Evolutionary conservation across 768 basidiomycete genomes (phyloP).

Genomic region (Gautieria morchelliformis): DNA sequence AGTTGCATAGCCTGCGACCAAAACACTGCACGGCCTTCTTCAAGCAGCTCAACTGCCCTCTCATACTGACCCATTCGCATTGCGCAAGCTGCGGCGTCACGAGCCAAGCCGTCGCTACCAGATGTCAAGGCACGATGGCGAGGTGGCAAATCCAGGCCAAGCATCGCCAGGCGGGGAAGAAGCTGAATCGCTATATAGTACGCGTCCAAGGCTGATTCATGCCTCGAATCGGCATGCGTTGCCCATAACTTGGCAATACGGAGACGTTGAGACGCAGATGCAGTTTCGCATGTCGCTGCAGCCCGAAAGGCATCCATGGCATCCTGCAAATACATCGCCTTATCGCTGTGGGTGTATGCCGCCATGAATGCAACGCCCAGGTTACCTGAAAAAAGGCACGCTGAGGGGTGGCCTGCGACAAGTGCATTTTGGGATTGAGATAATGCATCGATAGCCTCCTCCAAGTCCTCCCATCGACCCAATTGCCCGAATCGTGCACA

Average conservation of each 20-base stretch:
- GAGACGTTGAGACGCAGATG: neutral
- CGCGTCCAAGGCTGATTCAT: constrained; percentile 20
- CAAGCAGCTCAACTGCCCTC: constrained; percentile 23
- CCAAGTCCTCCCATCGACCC: constrained; percentile 19
- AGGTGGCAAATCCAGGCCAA: constrained; percentile 13
- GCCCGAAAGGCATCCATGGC: neutral
- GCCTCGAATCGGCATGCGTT: constrained; percentile 10
- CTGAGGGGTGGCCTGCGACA: neutral
- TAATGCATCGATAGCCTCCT: constrained; percentile 15
- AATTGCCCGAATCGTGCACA: constrained; percentile 18
- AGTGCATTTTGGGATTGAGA: neutral
- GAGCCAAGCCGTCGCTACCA: constrained; percentile 15
- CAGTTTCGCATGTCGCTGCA: neutral
- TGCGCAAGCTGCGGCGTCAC: constrained; percentile 20
- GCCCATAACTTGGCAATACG: neutral
- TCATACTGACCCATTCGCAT: constrained; percentile 15
- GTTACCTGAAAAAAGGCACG: neutral
- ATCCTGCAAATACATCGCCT: neutral
- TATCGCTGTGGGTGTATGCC: neutral
- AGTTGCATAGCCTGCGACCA: constrained; percentile 22
- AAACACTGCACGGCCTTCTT: constrained; percentile 24
- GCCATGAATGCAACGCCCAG: neutral
- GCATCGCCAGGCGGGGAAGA: constrained; percentile 11
- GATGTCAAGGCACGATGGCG: constrained; percentile 14
- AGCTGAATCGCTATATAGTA: constrained; percentile 20